Evolutionary conservation across 164 flowering plant species (phyloP), one percentile per base, ranked within the genome.

Genomic region (Liquidambar formosana): DNA sequence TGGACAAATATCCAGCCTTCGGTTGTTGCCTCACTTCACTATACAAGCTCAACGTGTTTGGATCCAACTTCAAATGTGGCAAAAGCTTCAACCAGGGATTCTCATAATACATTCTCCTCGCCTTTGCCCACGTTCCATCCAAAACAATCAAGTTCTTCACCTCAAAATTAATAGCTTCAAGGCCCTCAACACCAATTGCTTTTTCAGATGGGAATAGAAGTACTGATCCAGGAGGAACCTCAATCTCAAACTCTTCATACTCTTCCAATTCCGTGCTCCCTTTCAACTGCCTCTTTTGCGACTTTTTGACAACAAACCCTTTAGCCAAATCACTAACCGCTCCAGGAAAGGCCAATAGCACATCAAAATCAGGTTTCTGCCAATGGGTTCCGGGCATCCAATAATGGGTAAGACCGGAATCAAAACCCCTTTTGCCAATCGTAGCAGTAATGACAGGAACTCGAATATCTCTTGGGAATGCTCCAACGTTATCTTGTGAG

Each of bases 61-160:
- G 23, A 68, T 87, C 90, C 82, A 91, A 77, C 82, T 76, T 89
- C 84, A 93, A 59, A 76, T 89, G 95, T 0, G 97, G 98, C 79
- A 93, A 71, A 41, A 88, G 71, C 78, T 82, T 87, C 84, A 93
- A 72, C 97, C 98, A 93, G 5, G 98, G 97, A 65, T 93, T 93
- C 85, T 91, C 96, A 44, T 69, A 75, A 68, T 89, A 93, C 82
- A 93, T 79, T 71, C 95, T 84, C 74, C 67, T 85, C 22, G 98
- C 98, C 76, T 93, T 91, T 3, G 78, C 73, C 98, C 94, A 93
- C n/a, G 96, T 93, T n/a, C 96, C 98, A 73, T 91, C 96, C 80
- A 93, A 74, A 46, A 91, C 94, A 66, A 93, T 87, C 85, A 91
- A 78, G 61, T 89, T 81, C 78, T 80, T 91, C 80, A 87, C 95